Evolutionary conservation across 1,139 yeast genomes (phyloP).

Genomic region (Hyphopichia khmerensis): DNA sequence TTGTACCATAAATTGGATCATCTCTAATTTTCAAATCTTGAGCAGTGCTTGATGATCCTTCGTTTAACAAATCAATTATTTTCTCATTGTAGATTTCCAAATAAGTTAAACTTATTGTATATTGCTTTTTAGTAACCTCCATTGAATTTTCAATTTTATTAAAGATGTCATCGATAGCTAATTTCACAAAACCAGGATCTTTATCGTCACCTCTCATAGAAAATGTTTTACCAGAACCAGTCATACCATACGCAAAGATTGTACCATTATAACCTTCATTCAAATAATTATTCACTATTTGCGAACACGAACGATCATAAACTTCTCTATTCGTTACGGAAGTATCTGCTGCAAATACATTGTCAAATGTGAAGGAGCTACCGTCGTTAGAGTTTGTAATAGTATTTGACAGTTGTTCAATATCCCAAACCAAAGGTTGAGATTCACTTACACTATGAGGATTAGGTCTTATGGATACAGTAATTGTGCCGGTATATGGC

Average conservation of each 20-base stretch:
- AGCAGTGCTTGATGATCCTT: slow-evolving; percentile 9
- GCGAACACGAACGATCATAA: slow-evolving; percentile 59
- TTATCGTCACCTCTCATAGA: slow-evolving; percentile 76
- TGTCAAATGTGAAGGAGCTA: slow-evolving; percentile 65
- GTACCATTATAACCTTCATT: slow-evolving; percentile 82
- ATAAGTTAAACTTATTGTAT: slow-evolving; percentile 62
- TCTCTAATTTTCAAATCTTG: slow-evolving; percentile 72
- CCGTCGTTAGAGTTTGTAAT: slow-evolving; percentile 54
- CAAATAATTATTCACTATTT: slow-evolving; percentile 63
- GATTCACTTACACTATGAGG: slow-evolving; percentile 35
- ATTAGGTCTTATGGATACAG: slow-evolving; percentile 55
- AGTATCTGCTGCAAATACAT: slow-evolving; percentile 59
- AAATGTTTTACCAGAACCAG: slow-evolving; percentile 93
- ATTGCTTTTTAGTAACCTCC: slow-evolving; percentile 22
- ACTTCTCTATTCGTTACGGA: slow-evolving; percentile 55
- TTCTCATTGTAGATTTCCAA: slow-evolving; percentile 91
- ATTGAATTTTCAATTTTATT: slow-evolving; percentile 34
- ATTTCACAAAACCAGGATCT: slow-evolving; percentile 78
- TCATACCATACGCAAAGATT: slow-evolving; percentile 91
- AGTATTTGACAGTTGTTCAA: slow-evolving; percentile 34
- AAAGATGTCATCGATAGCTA: slow-evolving; percentile 70
- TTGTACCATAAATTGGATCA: slow-evolving; percentile 69
- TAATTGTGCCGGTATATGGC: slow-evolving; percentile 51
- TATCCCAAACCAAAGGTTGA: slow-evolving; percentile 41
- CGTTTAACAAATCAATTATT: slow-evolving; percentile 65